phyloP scores from a whole-genome alignment of 768 basidiomycete genomes.

The Lenzites betulinus region DNA sequence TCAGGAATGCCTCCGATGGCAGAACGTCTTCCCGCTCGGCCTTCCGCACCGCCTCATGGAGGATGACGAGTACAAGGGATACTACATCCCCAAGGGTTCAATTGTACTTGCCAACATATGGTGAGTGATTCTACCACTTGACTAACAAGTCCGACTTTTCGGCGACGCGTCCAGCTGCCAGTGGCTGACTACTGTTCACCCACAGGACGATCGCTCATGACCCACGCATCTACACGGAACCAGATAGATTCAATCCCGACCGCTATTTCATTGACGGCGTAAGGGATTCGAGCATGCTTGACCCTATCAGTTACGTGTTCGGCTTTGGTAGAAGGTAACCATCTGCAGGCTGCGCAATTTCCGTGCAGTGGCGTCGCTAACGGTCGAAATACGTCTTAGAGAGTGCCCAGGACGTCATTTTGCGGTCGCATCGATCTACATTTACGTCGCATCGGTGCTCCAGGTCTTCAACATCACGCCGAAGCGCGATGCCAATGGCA shows the following conservation, averaged over 20 bases:
- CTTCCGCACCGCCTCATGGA: slow-evolving; percentile 35
- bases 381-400: not conserved
- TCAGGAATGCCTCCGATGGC: slow-evolving; percentile 22
- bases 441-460: slow-evolving; percentile 6
- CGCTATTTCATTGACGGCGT: slow-evolving; percentile 11
- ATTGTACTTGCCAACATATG: slow-evolving; percentile 21
- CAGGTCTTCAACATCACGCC: slow-evolving; percentile 3
- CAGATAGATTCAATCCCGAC: slow-evolving; percentile 27
- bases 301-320: not conserved
- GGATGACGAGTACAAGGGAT: slow-evolving; percentile 42
- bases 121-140: not conserved
- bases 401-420: slow-evolving; percentile 7
- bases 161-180: slow-evolving; percentile 6
- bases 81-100: slow-evolving; percentile 39
- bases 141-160: not conserved
- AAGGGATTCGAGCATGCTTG: not conserved
- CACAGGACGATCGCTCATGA: slow-evolving; percentile 32
- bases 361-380: not conserved
- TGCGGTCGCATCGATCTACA: slow-evolving; percentile 5
- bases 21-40: slow-evolving; percentile 11
- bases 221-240: slow-evolving; percentile 25
- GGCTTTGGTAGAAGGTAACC: slow-evolving; percentile 4
- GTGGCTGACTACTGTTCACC: slow-evolving; percentile 26
- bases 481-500: not conserved
- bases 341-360: not conserved